A percentile compares a stretch with the other conserved stretches of the same genome.
phyloP scores from a whole-genome alignment of 192 early-diverging fungal genomes.

The Podila epicladia region DNA sequence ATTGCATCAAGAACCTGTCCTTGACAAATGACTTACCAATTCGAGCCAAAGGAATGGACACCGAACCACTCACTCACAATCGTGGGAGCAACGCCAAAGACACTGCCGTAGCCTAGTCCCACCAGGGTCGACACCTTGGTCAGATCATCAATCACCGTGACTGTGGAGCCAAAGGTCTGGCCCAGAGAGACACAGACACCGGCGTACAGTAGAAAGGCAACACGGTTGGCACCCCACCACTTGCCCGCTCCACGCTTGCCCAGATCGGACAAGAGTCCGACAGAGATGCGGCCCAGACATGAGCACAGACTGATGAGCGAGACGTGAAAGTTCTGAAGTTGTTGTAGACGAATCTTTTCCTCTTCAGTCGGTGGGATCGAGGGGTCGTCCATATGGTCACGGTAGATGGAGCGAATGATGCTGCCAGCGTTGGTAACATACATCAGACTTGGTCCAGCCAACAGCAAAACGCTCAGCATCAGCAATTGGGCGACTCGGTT shows the following conservation, averaged over 20 bases:
- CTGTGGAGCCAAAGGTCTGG: constrained; percentile 39
- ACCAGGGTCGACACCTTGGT: constrained; percentile 26
- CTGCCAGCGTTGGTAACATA: constrained; percentile 55
- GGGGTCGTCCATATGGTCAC: constrained; percentile 32
- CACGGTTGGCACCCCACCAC: constrained; percentile 38
- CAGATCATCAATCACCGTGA: constrained; percentile 23
- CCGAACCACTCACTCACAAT: constrained; percentile 58
- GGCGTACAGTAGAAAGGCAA: constrained; percentile 48
- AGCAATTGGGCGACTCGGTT: constrained; percentile 28
- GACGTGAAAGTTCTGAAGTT: constrained; percentile 53
- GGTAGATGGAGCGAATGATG: constrained; percentile 52
- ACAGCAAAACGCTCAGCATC: constrained; percentile 21
- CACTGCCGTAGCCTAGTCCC: constrained; percentile 49
- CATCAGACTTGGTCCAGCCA: constrained; percentile 53
- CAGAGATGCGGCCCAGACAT: constrained; percentile 50
- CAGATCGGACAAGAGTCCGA: constrained; percentile 53
- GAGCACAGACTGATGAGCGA: constrained; percentile 55
- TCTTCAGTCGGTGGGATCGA: constrained; percentile 33
- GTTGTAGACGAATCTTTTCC: constrained; percentile 23
- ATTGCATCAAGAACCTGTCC: no score
- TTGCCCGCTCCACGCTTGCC: constrained; percentile 25
- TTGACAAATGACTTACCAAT: constrained; percentile 32
- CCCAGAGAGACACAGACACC: constrained; percentile 45
- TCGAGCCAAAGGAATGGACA: constrained; percentile 39
- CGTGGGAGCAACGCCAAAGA: constrained; percentile 53